A percentile compares a stretch with the other conserved stretches of the same genome.
Conservation (phyloP, 1,139 yeast species). For the Pichia inconspicua region DNA sequence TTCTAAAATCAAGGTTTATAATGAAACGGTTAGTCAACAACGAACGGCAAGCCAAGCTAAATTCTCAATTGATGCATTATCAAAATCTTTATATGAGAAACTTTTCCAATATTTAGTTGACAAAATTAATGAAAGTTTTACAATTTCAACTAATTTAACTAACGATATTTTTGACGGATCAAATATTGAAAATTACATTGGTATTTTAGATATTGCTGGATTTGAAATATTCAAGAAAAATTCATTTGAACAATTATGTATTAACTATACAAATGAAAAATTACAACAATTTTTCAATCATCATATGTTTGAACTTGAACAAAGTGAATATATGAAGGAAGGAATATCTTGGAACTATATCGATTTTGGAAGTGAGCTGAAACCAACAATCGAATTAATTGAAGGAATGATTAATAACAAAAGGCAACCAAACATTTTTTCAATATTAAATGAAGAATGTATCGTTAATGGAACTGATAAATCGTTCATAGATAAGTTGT, state of each 20-base stretch:
- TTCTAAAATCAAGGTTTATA: conserved; percentile 89
- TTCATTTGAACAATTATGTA: conserved; percentile 93
- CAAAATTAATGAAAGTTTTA: conserved; percentile 64
- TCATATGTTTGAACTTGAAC: conserved; percentile 94
- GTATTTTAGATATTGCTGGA: conserved; percentile 95
- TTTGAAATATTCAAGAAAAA: conserved; percentile 89
- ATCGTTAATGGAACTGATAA: conserved; percentile 80
- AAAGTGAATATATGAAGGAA: conserved; percentile 88
- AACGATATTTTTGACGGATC: conserved; percentile 1
- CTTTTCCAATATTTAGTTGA: conserved; percentile 72
- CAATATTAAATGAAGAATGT: conserved; percentile 90
- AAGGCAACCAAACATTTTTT: conserved; percentile 62
- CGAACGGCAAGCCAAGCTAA: conserved; percentile 76
- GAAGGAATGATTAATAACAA: conserved; percentile 45
- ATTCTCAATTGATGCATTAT: conserved; percentile 75
- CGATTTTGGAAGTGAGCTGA: conserved; percentile 94
- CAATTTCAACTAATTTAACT: conserved; percentile 6
- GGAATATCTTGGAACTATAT: conserved; percentile 94
- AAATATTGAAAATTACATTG: conserved; percentile 55
- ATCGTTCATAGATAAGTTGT: conserved; percentile 75
- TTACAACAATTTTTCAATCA: conserved; percentile 96
- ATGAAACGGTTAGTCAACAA: conserved; percentile 76
- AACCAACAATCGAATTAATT: conserved; percentile 88
- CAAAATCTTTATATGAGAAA: conserved; percentile 81
- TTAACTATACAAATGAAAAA: conserved; percentile 93